Conservation (phyloP, 1,284 basidiomycete genomes). For the Cronartium ribicola region DNA sequence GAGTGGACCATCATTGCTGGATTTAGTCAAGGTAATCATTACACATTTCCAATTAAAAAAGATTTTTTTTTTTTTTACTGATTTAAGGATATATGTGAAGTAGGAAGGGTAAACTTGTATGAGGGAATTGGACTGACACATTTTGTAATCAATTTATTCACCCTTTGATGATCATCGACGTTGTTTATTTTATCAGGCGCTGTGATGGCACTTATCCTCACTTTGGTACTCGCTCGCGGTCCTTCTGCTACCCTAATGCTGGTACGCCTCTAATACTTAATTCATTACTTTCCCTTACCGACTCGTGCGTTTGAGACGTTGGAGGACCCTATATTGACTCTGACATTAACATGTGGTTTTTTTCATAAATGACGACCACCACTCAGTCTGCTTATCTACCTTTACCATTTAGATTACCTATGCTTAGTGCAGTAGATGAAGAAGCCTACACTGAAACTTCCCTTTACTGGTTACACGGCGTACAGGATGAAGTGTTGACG, state of each 20-base stretch:
- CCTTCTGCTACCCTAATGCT: conserved; percentile 16
- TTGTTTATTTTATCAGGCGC: conserved; percentile 6
- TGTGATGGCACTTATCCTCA: conserved; percentile 22
- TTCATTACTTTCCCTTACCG: not conserved
- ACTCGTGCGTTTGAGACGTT: not conserved
- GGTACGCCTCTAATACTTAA: conserved; percentile 2
- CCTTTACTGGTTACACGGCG: conserved; percentile 22
- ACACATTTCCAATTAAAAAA: not conserved
- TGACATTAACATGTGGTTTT: not conserved
- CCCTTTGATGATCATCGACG: not conserved
- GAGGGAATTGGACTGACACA: too few species aligned
- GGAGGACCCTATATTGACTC: not conserved
- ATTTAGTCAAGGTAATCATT: conserved; percentile 21
- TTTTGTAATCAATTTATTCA: not conserved
- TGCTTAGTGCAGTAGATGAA: not conserved
- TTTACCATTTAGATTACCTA: conserved; percentile 23
- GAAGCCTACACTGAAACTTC: conserved; percentile 7
- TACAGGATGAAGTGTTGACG: conserved; percentile 13
- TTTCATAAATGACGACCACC: too few species aligned
- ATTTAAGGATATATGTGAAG: too few species aligned
- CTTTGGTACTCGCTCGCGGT: conserved; percentile 8
- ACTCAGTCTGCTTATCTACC: conserved; percentile 32
- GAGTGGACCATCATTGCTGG: conserved; percentile 24
- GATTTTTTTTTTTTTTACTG: not conserved
- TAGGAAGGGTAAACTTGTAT: too few species aligned